Evolutionary conservation across 2,329 filamentous ascomycete genomes (phyloP), one percentile per base, ranked within the genome.

Genomic region (Sporothrix globosa): DNA sequence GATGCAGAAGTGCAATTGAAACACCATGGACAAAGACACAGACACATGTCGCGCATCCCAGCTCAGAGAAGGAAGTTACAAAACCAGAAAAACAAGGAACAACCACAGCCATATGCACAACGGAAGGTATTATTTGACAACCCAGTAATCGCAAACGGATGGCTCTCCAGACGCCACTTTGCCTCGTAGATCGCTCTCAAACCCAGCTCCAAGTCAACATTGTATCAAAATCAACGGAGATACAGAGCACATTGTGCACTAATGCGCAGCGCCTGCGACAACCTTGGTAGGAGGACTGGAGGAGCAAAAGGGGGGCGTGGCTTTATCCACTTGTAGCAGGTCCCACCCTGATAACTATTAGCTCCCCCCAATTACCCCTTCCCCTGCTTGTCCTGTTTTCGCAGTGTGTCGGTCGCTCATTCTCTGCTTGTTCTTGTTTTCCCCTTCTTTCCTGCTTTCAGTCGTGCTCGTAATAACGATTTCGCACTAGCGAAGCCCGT

Each of bases 361-460:
- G 70, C 70, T 60, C 66, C 39, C 44, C n/a, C 67, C 67, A 68
- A 69, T 69, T 68, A 68, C 63, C 63, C 70, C 68, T 69, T 66
- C 67, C 70, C 68, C 60, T 71, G 58, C 54, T 39, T 66, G 67
- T 67, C 68, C 60, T 71, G 58, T 48, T 39, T 65, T 39, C 50
- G 34, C 44, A 50, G 54, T 65, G 69, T 61, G 58, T 68, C 52
- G 48, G 67, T 71, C 67, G 56, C 50, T 66, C 56, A 46, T 69
- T 69, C 56, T 34, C 68, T 54, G 30, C 41, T 61, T 54, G 39
- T 63, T 27, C 44, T 50, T 41, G 63, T 56, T 30, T 39, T 41
- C 44, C 65, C 65, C 65, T 56, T 68, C 65, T 56, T 61, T 63
- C 69, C 69, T 70, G 54, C 56, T 65, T 65, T 34, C 66, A 66